Evolutionary conservation across 768 basidiomycete species (phyloP).

Genomic region (Suillus clintonianus): DNA sequence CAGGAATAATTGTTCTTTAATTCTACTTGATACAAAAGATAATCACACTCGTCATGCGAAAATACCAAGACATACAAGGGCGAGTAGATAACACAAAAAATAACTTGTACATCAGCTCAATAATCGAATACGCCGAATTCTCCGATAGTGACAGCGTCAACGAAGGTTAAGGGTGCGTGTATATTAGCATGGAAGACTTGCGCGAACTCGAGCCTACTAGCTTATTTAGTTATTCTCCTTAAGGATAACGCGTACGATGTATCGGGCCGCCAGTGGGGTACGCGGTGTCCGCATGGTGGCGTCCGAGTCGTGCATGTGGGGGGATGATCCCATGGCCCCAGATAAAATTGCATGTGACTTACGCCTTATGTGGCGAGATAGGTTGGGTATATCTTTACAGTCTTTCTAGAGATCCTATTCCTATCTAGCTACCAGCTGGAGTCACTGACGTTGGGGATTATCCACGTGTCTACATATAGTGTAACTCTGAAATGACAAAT

Average conservation of each 20-base stretch:
- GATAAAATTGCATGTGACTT: background rate
- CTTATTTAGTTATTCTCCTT: background rate
- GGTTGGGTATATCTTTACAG: background rate
- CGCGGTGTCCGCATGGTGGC: background rate
- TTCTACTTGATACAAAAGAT: background rate
- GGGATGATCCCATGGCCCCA: background rate
- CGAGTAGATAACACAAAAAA: background rate
- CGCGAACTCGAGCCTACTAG: background rate
- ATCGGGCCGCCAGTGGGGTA: background rate
- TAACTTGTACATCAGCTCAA: background rate
- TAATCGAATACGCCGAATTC: background rate
- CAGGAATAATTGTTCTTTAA: background rate
- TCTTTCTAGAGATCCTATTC: too few species aligned
- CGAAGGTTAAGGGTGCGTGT: background rate
- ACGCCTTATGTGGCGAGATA: background rate
- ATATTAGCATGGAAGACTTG: background rate
- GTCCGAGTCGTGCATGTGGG: background rate
- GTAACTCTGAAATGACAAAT: too few species aligned
- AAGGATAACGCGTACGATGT: background rate
- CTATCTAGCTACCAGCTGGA: too few species aligned
- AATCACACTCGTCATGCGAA: background rate
- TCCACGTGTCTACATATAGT: too few species aligned
- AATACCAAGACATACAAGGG: background rate
- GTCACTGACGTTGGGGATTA: too few species aligned
- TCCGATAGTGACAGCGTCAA: background rate